Percentiles rank a stretch among this genome's conserved stretches.
These are phyloP conservation scores for Andrographis paniculata DNA, from an alignment of 305 asterid genomes.

Conservation along the genomic window DNA sequence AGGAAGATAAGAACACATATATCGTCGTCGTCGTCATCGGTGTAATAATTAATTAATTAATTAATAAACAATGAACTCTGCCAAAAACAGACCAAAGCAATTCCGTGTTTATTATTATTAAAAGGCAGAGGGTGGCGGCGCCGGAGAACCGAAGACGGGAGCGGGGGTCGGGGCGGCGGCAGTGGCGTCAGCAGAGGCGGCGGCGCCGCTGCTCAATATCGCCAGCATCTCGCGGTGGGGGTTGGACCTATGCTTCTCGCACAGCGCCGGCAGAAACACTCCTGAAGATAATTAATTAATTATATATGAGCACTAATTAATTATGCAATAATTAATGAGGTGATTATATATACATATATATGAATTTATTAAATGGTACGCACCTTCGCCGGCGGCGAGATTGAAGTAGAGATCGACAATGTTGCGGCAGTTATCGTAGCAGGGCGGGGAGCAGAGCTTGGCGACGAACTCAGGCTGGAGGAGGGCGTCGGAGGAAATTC, in stretches of 20 bases:
- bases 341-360: no score
- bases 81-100: no score
- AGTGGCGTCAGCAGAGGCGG: conserved; percentile 6
- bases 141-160: conserved; percentile 13
- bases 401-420: conserved; percentile 55
- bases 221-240: conserved; percentile 36
- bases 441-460: conserved; percentile 49
- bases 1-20: no score
- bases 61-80: no score
- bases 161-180: conserved; percentile 19
- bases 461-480: conserved; percentile 32
- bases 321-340: no score
- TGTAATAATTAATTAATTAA: no score
- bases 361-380: no score
- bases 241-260: conserved; percentile 28
- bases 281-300: conserved; percentile 23
- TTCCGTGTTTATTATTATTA: no score
- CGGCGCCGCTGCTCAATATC: conserved; percentile 30
- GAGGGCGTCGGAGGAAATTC: conserved; percentile 70
- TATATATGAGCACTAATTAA: no score
- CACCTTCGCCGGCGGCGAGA: conserved; percentile 78
- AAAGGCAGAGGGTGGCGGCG: conserved; percentile 12
- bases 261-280: conserved; percentile 35
- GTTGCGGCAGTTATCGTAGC: conserved; percentile 57
- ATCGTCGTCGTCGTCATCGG: no score